phyloP scores from a whole-genome alignment of 495 filamentous ascomycete species.

The Penicillium manginii region DNA sequence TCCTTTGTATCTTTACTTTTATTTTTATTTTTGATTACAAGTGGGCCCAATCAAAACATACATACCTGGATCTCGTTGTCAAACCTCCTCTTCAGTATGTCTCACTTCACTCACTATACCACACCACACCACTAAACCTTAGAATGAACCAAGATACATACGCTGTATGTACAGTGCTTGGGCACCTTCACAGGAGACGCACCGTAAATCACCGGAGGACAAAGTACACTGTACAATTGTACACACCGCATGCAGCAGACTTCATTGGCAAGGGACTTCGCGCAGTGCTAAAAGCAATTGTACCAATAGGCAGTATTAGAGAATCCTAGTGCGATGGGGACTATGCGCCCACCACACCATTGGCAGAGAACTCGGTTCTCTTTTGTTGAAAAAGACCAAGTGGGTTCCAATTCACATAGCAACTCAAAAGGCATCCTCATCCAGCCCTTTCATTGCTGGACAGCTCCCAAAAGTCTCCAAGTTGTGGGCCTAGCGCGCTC shows the following conservation, averaged over 20 bases:
- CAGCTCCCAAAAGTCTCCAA: conserved; percentile 1
- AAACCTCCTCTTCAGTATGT: not conserved
- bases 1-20: too few species aligned
- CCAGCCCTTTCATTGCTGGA: conserved; percentile 13
- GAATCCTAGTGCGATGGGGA: conserved; percentile 26
- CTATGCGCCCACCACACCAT: conserved; percentile 24
- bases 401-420: conserved; percentile 16
- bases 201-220: not conserved
- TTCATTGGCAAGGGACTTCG: conserved; percentile 11
- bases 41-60: not conserved
- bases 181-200: conserved; percentile 26
- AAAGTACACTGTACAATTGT: not conserved
- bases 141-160: too few species aligned
- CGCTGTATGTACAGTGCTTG: conserved; percentile 15
- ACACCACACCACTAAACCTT: not conserved
- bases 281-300: not conserved
- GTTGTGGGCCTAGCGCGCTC: conserved; percentile 14
- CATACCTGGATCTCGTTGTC: conserved; percentile 4
- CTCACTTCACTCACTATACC: not conserved
- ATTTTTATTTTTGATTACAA: not conserved
- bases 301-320: conserved; percentile 19
- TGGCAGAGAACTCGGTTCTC: conserved; percentile 12
- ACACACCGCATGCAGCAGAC: conserved; percentile 16
- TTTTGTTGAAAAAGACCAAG: conserved; percentile 7
- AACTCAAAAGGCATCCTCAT: not conserved